A percentile compares a stretch with the other conserved stretches of the same genome.
These are phyloP conservation scores for Phytophthora chlamydospora DNA, from an alignment of 352 stramenopile species.

Conservation along the genomic window DNA sequence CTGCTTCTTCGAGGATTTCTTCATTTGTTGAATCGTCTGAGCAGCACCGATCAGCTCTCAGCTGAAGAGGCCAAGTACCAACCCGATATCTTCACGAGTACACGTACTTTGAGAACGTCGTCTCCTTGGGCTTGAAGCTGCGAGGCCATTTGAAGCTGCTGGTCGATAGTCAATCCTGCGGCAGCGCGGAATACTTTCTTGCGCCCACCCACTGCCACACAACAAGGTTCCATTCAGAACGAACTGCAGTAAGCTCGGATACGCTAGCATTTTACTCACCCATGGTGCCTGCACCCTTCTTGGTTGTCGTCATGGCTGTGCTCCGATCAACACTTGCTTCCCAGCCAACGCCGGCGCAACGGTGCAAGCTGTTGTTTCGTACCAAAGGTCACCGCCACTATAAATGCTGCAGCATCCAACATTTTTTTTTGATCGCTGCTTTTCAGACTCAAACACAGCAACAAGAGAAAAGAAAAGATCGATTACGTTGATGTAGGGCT, in stretches of 20 bases:
- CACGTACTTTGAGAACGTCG: slow-evolving; percentile 59
- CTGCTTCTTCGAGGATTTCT: slow-evolving; percentile 64
- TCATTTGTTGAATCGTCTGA: slow-evolving; percentile 73
- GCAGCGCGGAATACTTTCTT: slow-evolving; percentile 78
- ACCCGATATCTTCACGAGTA: neutral
- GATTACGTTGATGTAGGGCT: slow-evolving; percentile 20
- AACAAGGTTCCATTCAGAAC: slow-evolving; percentile 4
- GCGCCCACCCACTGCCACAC: slow-evolving; percentile 22
- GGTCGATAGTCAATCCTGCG: slow-evolving; percentile 59
- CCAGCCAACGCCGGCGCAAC: neutral
- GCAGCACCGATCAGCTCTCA: neutral
- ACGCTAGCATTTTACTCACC: slow-evolving; percentile 8
- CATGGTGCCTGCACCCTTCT: slow-evolving; percentile 5
- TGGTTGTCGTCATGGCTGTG: slow-evolving; percentile 6
- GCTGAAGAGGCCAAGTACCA: neutral
- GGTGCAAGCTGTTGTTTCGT: neutral
- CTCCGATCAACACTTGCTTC: neutral
- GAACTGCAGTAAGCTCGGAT: neutral
- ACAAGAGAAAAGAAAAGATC: slow-evolving; percentile 11
- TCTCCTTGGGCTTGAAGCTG: slow-evolving; percentile 57
- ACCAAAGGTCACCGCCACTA: slow-evolving; percentile 20
- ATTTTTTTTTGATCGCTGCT: neutral
- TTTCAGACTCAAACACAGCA: no score
- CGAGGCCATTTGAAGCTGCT: slow-evolving; percentile 63
- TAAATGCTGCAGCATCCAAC: slow-evolving; percentile 5